A percentile compares a stretch with the other conserved stretches of the same genome.
These are phyloP conservation scores for Schizophyllum amplum DNA, from an alignment of 1,284 basidiomycete genomes.

Conservation along the genomic window DNA sequence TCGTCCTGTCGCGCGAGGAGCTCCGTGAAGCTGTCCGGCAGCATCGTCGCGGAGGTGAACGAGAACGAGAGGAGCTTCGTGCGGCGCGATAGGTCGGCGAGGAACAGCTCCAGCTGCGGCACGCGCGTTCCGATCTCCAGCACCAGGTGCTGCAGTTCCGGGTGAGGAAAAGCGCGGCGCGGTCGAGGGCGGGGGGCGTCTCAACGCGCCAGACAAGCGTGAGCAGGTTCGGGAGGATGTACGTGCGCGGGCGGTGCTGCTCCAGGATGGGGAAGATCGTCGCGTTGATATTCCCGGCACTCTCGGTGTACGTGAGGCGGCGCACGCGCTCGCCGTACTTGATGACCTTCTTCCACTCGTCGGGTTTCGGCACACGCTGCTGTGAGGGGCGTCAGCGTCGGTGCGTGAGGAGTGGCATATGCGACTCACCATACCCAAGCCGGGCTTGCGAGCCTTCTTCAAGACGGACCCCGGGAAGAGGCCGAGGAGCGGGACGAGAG, in stretches of 20 bases:
- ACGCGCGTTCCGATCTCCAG: conserved; percentile 53
- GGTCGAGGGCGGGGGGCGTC: conserved; percentile 52
- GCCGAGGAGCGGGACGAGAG: conserved; percentile 58
- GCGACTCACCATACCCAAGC: conserved; percentile 61
- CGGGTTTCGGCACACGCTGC: conserved; percentile 43
- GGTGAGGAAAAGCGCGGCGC: conserved; percentile 54
- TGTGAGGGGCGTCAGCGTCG: conserved; percentile 28
- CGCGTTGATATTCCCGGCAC: conserved; percentile 48
- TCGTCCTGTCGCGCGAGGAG: conserved; percentile 48
- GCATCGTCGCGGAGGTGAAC: conserved; percentile 54
- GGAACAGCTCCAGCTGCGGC: conserved; percentile 50
- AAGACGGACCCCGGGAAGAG: conserved; percentile 59
- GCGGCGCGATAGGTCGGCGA: conserved; percentile 51
- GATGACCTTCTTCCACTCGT: conserved; percentile 60
- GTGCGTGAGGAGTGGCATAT: background rate
- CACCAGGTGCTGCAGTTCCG: conserved; percentile 47
- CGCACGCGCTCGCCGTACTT: conserved; percentile 58
- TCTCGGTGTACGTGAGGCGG: conserved; percentile 62
- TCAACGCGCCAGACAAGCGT: conserved; percentile 66
- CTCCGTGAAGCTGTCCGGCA: conserved; percentile 64
- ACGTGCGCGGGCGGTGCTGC: conserved; percentile 48
- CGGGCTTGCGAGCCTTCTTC: conserved; percentile 61
- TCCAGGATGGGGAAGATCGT: conserved; percentile 60
- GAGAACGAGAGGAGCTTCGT: conserved; percentile 57
- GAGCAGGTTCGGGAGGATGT: conserved; percentile 60